Percentiles rank a stretch among this genome's conserved stretches.
phyloP scores from a whole-genome alignment of 108 stramenopile genomes.

The Fragilaria crotonensis region DNA sequence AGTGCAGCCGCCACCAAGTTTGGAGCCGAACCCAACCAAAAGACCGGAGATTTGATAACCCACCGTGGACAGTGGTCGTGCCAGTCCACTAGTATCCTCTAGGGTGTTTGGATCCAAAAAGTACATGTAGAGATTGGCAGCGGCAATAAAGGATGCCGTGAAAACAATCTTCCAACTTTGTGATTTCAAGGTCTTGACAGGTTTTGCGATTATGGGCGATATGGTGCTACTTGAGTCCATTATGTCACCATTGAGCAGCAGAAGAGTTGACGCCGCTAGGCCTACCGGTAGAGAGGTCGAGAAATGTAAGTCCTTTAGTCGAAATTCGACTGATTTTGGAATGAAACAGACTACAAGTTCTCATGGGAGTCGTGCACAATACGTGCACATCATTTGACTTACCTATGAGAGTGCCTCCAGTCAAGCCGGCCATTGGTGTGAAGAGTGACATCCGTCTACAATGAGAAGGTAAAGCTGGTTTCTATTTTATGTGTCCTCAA shows the following conservation, averaged over 20 bases:
- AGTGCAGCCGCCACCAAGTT: conserved; percentile 68
- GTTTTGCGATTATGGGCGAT: conserved; percentile 30
- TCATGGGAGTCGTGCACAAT: neutral
- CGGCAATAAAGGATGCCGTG: conserved; percentile 31
- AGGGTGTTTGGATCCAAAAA: neutral
- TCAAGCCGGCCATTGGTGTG: conserved; percentile 2
- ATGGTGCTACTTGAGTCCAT: conserved; percentile 45
- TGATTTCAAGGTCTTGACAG: conserved; percentile 23
- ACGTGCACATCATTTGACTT: neutral
- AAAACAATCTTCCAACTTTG: conserved; percentile 49
- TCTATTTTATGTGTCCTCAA: too few species aligned
- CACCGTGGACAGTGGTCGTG: conserved; percentile 5
- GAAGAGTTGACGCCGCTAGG: conserved; percentile 45
- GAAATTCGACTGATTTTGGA: neutral
- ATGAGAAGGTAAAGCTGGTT: too few species aligned
- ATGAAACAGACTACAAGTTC: neutral
- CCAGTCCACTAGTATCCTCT: neutral
- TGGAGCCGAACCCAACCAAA: conserved; percentile 66
- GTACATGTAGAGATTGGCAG: neutral
- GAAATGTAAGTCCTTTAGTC: neutral
- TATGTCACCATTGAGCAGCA: conserved; percentile 58
- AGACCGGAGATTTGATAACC: conserved; percentile 55
- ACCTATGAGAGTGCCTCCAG: conserved; percentile 2
- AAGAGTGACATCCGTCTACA: too few species aligned
- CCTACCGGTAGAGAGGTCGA: conserved; percentile 4